These are phyloP conservation scores for Cordyceps cicadae DNA, from an alignment of 2,329 filamentous ascomycete species.

Conservation along the genomic window DNA sequence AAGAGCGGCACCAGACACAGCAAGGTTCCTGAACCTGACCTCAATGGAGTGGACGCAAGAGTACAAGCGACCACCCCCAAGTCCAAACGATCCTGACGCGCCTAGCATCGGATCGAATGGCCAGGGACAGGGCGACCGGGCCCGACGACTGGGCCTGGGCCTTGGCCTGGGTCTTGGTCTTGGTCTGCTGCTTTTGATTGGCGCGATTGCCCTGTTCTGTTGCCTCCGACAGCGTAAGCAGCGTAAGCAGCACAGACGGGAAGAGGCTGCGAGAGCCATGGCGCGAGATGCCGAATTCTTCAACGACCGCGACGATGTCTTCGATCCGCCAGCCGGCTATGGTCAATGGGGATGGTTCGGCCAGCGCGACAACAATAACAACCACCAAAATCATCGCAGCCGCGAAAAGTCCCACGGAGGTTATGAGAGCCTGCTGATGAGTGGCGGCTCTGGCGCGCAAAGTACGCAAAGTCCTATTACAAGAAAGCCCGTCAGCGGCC, in stretches of 20 bases:
- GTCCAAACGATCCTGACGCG: conserved; percentile 14
- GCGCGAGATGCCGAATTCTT: conserved; percentile 42
- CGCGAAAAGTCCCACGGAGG: conserved; percentile 32
- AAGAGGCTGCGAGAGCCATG: conserved; percentile 40
- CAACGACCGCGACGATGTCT: conserved; percentile 38
- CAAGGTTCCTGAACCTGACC: conserved; percentile 49
- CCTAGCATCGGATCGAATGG: conserved; percentile 17
- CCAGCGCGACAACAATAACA: background rate
- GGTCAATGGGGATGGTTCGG: conserved; percentile 26
- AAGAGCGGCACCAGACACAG: conserved; percentile 16
- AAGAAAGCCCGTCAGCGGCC: conserved; percentile 26
- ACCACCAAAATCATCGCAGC: background rate
- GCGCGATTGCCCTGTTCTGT: conserved; percentile 39
- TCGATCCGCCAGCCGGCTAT: conserved; percentile 22
- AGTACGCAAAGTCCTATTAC: conserved; percentile 20
- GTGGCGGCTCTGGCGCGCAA: conserved; percentile 17
- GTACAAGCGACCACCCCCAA: conserved; percentile 38
- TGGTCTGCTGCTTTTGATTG: conserved; percentile 37
- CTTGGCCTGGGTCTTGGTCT: conserved; percentile 59
- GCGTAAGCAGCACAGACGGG: conserved; percentile 28
- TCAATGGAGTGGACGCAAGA: conserved; percentile 43
- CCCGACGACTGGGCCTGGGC: conserved; percentile 45
- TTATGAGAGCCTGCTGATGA: conserved; percentile 40
- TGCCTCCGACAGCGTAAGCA: conserved; percentile 36
- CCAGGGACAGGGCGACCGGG: conserved; percentile 12